Evolutionary conservation across 1,284 basidiomycete genomes (phyloP).

Genomic region (Tilletia setariae): DNA sequence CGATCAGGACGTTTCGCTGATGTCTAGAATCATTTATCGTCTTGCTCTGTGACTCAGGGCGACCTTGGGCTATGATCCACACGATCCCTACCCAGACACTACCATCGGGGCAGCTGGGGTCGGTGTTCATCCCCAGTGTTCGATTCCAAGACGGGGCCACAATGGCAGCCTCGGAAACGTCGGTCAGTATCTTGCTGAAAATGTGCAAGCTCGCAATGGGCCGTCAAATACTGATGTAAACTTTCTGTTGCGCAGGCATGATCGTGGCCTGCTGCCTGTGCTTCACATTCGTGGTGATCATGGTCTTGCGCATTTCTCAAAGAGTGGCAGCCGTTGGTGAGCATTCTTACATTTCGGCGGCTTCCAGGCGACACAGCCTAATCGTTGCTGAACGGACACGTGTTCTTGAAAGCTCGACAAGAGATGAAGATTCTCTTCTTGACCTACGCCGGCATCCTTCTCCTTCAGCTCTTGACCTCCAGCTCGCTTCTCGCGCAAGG

Average conservation of each 20-base stretch:
- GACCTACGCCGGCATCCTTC: background rate
- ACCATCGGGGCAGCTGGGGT: background rate
- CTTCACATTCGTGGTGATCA: background rate
- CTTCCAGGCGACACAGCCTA: too few relatives aligned
- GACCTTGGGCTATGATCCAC: too few relatives aligned
- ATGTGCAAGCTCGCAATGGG: background rate
- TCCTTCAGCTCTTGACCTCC: background rate
- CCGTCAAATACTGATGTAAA: background rate
- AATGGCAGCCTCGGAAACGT: constrained; percentile 5
- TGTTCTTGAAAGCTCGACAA: constrained; percentile 8
- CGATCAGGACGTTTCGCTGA: too few relatives aligned
- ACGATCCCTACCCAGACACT: too few relatives aligned
- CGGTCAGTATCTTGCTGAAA: background rate
- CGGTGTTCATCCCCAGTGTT: background rate
- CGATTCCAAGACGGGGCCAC: constrained; percentile 4
- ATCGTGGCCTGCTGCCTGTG: constrained; percentile 8
- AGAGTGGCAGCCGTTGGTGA: background rate
- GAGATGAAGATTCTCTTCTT: constrained; percentile 13
- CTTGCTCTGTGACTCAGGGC: too few relatives aligned
- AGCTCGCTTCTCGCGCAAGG: constrained; percentile 4
- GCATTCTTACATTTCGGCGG: background rate
- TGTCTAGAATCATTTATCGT: too few relatives aligned
- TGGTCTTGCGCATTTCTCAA: constrained; percentile 5
- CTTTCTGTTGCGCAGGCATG: background rate
- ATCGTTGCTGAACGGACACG: background rate